Percentiles rank a stretch among this genome's conserved stretches.
Evolutionary conservation across 176 grass and related monocot genomes (phyloP).

Genomic region (Elaeis guineensis): DNA sequence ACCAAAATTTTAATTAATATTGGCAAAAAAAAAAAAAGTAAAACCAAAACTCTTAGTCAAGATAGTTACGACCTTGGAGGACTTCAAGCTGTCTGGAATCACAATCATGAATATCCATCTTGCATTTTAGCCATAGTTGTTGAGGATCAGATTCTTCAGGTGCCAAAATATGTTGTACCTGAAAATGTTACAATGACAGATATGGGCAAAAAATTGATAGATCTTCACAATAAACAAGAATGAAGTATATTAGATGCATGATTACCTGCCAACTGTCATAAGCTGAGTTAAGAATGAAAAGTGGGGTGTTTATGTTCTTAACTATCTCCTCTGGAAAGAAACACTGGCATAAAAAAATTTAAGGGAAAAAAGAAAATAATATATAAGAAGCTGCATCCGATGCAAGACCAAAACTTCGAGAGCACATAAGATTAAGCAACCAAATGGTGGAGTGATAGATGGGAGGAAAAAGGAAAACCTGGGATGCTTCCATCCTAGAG

Average conservation of each 20-base stretch:
- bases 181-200: background rate
- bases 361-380: background rate
- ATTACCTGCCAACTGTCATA: constrained; percentile 87
- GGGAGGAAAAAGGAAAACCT: background rate
- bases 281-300: constrained; percentile 82
- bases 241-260: background rate
- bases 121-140: constrained; percentile 52
- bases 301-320: constrained; percentile 44
- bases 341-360: constrained; percentile 30
- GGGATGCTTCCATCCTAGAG: constrained; percentile 17
- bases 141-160: constrained; percentile 46
- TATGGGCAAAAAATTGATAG: background rate
- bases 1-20: too few relatives aligned
- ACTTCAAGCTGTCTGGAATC: constrained; percentile 41
- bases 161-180: constrained; percentile 70
- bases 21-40: background rate
- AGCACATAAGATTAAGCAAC: background rate
- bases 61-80: constrained; percentile 53
- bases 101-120: constrained; percentile 64
- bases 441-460: constrained; percentile 6
- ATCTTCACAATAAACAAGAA: background rate
- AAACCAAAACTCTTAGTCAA: background rate
- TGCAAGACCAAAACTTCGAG: background rate
- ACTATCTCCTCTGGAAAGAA: constrained; percentile 78
- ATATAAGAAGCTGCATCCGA: too few relatives aligned